Base-by-base conservation (phyloP, 495 filamentous ascomycete genomes). In the Peziza echinospora region DNA sequence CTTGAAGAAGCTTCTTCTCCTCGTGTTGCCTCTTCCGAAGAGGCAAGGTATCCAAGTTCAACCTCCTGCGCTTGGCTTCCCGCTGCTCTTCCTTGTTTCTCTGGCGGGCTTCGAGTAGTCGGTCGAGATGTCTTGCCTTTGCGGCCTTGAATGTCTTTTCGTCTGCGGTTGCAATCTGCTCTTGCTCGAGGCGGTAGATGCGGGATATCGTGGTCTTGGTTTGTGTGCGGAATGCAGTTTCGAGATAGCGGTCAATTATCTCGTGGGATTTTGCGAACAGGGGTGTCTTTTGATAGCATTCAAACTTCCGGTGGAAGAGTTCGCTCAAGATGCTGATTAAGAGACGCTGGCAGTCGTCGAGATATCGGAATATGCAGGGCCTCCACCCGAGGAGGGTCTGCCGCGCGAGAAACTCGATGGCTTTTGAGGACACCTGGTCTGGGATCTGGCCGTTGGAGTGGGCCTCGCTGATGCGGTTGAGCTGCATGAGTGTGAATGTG, bases 391-490 rank as follows among this genome's bases (percentile, higher is more conserved):
- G 17, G 22, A 58, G 41, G 9, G 44, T 46, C 17, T 49, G 24
- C 21, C 50, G 53, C 9, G 52, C 56, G 4, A 64, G 26, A 21
- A 57, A 47, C 22, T 62, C 56, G 8, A 61, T 49, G 2, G 62
- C 62, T 9, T 53, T 58, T 13, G 61, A 50, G 37, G 63, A 55
- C n/a, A 64, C 45, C 28, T 63, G 52, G 5, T 50, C 55, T 3
- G 64, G 63, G 2, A 64, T 49, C 5, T 52, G 56, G 21, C 61
- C 60, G 19, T 34, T 51, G 1, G 55, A 56, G 3, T 57, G 51
- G 11, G 47, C 43, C 2, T 60, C 56, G 9, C 63, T 63, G 16
- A 54, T 53, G 21, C 65, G 43, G 6, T 49, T 48, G n/a, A 66
- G 50, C 4, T 58, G 46, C 10, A 56, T 55, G 7, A 63, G 46